Base-by-base conservation (phyloP, 2,329 filamentous ascomycete genomes). In the Neonectria hederae region DNA sequence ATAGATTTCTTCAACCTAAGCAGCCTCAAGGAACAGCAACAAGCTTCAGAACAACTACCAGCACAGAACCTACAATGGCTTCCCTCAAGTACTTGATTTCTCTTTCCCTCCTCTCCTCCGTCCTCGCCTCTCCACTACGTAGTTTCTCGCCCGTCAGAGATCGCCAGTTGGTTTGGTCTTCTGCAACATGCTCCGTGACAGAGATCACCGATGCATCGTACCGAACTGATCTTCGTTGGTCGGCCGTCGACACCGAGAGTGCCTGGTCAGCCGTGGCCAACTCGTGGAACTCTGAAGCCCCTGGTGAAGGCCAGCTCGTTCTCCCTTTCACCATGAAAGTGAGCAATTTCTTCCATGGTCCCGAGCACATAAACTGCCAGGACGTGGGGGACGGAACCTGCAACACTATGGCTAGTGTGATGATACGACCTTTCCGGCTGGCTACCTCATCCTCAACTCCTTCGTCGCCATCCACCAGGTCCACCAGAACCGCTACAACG, bases 271-370 rank as follows among this genome's bases (percentile, higher is more conserved):
- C 42, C 19, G 54, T 38, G 54, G 43, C 54, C 21, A 57, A 57
- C 30, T 57, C 54, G 9, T 57, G 54, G 54, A 57, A 57, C 54
- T 24, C 45, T 4, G 54, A 57, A 5, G 30, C 54, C 2, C 30
- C 54, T 13, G 54, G 43, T 30, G 6, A 24, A 17, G 43, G 30
- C 14, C 54, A 57, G 30, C n/a, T 24, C 7, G 38, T 57, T 24
- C 46, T 59, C 5, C 35, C 56, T 4, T 59, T 59, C 17, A 35
- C 56, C 21, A 53, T 51, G 56, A 51, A 28, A 26, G 57, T 46
- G 19, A 59, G 57, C 49, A 59, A 59, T 38, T 59, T 59, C 49
- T 59, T 59, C 14, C 35, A 54, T 21, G 57, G 57, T 2, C 48
- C 57, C 6, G 48, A 59, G 57, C 35, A 46, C 24, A 53, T 59